A percentile compares a stretch with the other conserved stretches of the same genome.
Evolutionary conservation across 2,329 filamentous ascomycete genomes (phyloP).

Genomic region (Botrytis porri): DNA sequence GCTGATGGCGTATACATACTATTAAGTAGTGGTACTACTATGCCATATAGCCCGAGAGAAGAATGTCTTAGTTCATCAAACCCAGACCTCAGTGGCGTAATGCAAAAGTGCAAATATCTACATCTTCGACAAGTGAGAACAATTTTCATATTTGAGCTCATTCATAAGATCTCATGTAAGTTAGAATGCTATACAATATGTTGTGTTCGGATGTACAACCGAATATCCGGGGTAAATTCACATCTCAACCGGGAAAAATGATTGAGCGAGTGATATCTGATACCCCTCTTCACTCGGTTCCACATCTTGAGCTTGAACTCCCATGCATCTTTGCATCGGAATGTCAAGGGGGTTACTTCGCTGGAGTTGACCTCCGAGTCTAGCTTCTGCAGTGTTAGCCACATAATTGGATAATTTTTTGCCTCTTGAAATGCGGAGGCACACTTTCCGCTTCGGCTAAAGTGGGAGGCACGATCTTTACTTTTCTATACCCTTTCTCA

Average conservation of each 20-base stretch:
- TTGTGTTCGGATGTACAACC: neutral
- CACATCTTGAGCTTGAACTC: neutral
- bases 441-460: slow-evolving; percentile 16
- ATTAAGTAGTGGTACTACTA: neutral
- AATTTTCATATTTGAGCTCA: no score
- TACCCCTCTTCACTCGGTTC: slow-evolving; percentile 12
- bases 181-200: neutral
- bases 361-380: neutral
- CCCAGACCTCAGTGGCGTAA: no score
- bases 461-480: neutral
- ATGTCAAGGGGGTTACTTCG: neutral
- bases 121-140: neutral
- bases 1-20: neutral
- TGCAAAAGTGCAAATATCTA: neutral
- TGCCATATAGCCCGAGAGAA: neutral
- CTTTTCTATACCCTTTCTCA: neutral
- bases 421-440: slow-evolving; percentile 2
- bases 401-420: neutral
- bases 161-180: neutral
- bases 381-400: neutral
- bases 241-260: slow-evolving; percentile 3
- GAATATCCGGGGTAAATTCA: neutral
- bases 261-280: neutral
- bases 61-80: neutral
- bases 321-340: neutral